Conservation (phyloP, 306 rosid genomes). For the Pyrus bretschneideri region DNA sequence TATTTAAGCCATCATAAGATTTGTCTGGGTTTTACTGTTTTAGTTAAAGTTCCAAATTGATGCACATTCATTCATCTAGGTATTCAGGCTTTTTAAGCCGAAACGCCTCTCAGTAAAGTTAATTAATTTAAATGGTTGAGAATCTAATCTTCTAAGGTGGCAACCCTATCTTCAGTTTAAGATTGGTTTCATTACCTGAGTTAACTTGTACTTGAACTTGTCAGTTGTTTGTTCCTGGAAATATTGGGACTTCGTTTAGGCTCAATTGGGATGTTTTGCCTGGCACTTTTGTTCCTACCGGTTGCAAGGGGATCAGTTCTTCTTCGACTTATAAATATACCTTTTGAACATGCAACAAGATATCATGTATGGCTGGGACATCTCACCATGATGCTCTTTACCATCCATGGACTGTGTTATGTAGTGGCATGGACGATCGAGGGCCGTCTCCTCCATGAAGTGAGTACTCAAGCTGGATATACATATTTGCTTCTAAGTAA, state of each 20-base stretch:
- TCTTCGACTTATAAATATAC: conserved; percentile 71
- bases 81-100: neutral
- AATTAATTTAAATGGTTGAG: neutral
- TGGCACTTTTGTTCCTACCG: conserved; percentile 78
- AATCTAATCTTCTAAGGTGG: neutral
- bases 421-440: conserved; percentile 53
- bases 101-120: neutral
- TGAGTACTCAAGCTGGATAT: conserved; percentile 29
- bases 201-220: conserved; percentile 14
- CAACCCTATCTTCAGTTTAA: neutral
- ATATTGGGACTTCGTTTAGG: conserved; percentile 65
- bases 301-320: conserved; percentile 88
- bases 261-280: conserved; percentile 50
- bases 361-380: conserved; percentile 98
- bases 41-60: neutral
- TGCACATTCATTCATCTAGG: neutral
- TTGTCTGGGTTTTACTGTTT: too few species aligned
- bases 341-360: conserved; percentile 81
- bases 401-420: conserved; percentile 72
- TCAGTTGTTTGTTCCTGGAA: conserved; percentile 45
- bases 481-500: neutral
- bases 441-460: conserved; percentile 47
- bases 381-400: conserved; percentile 81
- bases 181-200: conserved; percentile 14
- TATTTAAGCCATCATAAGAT: too few species aligned